These are phyloP conservation scores for Corniculantispora saksenae DNA, from an alignment of 2,329 filamentous ascomycete species.

Conservation along the genomic window DNA sequence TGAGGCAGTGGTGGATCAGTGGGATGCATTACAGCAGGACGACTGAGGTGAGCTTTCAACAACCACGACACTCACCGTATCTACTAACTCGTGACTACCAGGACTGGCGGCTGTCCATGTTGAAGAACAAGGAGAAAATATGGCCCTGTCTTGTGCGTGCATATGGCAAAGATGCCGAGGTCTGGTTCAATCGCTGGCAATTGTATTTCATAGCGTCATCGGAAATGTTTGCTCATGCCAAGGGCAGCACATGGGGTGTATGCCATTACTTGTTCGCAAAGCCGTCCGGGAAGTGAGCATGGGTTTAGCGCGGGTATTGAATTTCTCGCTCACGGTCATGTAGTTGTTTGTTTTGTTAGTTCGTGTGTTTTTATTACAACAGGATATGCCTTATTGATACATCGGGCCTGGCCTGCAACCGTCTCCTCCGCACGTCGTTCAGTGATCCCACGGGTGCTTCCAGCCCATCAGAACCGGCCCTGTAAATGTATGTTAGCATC, in stretches of 20 bases:
- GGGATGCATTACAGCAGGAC: conserved; percentile 69
- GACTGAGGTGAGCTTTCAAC: conserved; percentile 51
- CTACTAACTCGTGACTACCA: conserved; percentile 25
- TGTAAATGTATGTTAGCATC: conserved; percentile 30
- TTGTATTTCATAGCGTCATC: conserved; percentile 72
- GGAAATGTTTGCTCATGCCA: conserved; percentile 66
- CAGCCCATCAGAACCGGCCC: conserved; percentile 80
- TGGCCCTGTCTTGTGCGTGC: conserved; percentile 59
- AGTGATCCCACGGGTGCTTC: conserved; percentile 98
- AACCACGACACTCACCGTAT: background rate
- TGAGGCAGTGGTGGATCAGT: conserved; percentile 65
- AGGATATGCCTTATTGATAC: conserved; percentile 5
- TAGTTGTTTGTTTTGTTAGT: background rate
- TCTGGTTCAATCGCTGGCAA: conserved; percentile 71
- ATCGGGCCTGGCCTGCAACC: background rate
- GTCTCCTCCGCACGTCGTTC: conserved; percentile 34
- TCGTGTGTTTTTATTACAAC: background rate
- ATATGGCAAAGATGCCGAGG: conserved; percentile 60
- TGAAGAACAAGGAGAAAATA: conserved; percentile 56
- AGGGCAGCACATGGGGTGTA: conserved; percentile 68
- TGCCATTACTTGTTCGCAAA: conserved; percentile 68
- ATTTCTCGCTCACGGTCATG: background rate
- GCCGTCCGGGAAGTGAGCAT: conserved; percentile 26
- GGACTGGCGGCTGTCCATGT: conserved; percentile 66
- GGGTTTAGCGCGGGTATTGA: background rate